These are phyloP conservation scores for Ogataea glucozyma DNA, from an alignment of 805 yeast genomes.

Conservation along the genomic window DNA sequence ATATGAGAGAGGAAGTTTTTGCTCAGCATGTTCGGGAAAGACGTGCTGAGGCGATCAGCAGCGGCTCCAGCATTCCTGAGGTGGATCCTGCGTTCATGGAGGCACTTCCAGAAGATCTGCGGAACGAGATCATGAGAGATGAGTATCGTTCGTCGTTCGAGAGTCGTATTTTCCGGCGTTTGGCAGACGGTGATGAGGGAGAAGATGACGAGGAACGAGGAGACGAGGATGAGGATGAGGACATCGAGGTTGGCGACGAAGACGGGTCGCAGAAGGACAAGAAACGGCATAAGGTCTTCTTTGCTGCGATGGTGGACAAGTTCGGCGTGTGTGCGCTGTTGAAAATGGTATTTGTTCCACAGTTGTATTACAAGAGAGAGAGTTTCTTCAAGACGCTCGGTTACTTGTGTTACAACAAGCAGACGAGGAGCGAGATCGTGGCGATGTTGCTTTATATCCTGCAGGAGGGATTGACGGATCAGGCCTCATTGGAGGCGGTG, in stretches of 20 bases:
- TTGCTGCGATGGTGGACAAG: constrained; percentile 71
- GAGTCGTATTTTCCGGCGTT: constrained; percentile 20
- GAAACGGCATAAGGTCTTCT: constrained; percentile 39
- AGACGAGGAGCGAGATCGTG: constrained; percentile 73
- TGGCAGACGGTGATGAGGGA: constrained; percentile 22
- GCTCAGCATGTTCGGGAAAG: constrained; percentile 81
- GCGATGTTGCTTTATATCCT: constrained; percentile 66
- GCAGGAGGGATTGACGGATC: constrained; percentile 71
- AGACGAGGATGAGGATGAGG: constrained; percentile 17
- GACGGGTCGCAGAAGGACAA: too few relatives aligned
- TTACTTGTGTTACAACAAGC: constrained; percentile 72
- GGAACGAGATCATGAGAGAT: constrained; percentile 30
- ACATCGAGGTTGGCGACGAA: too few relatives aligned
- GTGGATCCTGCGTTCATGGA: constrained; percentile 78
- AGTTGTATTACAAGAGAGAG: constrained; percentile 61
- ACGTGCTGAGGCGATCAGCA: constrained; percentile 52
- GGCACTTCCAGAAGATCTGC: constrained; percentile 63
- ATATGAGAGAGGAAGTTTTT: constrained; percentile 89
- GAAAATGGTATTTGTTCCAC: constrained; percentile 72
- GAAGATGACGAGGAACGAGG: constrained; percentile 23
- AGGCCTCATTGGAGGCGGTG: constrained; percentile 58
- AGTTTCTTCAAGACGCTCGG: constrained; percentile 64
- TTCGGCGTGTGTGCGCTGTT: constrained; percentile 73
- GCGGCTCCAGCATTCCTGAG: constrained; percentile 54
- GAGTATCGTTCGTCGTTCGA: constrained; percentile 27